Conservation (phyloP, 2,329 filamentous ascomycete species). For the Aspergillus fumigatus region DNA sequence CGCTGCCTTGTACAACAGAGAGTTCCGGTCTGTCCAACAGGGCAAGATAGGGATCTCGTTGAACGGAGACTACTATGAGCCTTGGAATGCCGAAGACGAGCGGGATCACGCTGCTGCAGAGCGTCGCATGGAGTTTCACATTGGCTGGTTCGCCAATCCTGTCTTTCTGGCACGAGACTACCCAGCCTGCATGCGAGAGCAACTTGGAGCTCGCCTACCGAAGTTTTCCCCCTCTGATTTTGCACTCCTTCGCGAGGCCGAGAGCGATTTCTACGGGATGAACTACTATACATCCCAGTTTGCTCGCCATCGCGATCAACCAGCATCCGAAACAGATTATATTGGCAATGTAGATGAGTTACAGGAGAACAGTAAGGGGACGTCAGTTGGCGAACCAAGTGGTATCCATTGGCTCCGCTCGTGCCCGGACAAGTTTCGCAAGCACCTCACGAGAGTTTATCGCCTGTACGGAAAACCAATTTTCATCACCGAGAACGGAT, state of each 20-base stretch:
- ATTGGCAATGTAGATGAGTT: not conserved
- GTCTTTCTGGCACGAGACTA: conserved; percentile 13
- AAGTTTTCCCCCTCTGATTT: not conserved
- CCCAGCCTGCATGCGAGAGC: not conserved
- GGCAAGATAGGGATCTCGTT: conserved; percentile 18
- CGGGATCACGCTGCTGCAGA: conserved; percentile 19
- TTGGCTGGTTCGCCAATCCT: conserved; percentile 27
- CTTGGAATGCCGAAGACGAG: conserved; percentile 17
- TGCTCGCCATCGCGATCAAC: conserved; percentile 16
- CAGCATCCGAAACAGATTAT: conserved; percentile 18
- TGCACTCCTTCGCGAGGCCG: conserved; percentile 14
- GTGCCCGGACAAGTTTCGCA: conserved; percentile 18
- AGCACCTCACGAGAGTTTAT: conserved; percentile 21
- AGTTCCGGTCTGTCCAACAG: conserved; percentile 17
- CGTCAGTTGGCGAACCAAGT: conserved; percentile 18
- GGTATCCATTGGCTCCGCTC: conserved; percentile 14
- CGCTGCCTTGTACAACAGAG: conserved; percentile 16
- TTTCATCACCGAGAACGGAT: conserved; percentile 27
- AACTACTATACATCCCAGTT: conserved; percentile 26
- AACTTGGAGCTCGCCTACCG: not conserved
- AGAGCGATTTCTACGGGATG: conserved; percentile 25
- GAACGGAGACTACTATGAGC: conserved; percentile 25
- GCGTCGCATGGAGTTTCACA: conserved; percentile 23
- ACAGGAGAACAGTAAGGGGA: conserved; percentile 10
- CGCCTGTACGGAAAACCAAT: conserved; percentile 20